Percentiles rank a stretch among this genome's conserved stretches.
These are phyloP conservation scores for Pseudopithomyces maydicus DNA, from an alignment of 2,329 filamentous ascomycete genomes.

Conservation along the genomic window DNA sequence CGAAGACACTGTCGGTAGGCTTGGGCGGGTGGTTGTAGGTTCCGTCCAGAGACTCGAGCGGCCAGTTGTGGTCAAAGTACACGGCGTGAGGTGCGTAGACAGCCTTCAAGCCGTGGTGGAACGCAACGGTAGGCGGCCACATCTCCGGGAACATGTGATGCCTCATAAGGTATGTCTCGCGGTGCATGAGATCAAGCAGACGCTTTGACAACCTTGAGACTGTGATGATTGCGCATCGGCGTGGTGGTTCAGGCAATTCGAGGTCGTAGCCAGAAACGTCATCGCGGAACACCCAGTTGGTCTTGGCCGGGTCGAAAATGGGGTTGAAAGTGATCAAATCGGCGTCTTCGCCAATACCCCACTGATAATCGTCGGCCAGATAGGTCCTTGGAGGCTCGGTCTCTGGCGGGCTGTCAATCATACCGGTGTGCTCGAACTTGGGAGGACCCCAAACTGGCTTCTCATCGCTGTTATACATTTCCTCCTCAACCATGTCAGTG, in stretches of 20 bases:
- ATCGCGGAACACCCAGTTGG: conserved; percentile 73
- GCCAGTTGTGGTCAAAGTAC: conserved; percentile 78
- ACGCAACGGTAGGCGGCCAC: conserved; percentile 73
- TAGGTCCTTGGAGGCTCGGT: conserved; percentile 65
- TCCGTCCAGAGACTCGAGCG: conserved; percentile 51
- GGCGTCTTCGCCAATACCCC: conserved; percentile 77
- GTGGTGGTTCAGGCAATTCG: conserved; percentile 63
- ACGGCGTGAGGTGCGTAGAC: conserved; percentile 80
- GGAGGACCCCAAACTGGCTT: conserved; percentile 69
- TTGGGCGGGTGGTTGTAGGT: conserved; percentile 56
- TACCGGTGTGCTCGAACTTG: conserved; percentile 52
- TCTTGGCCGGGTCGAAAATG: conserved; percentile 76
- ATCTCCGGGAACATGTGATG: conserved; percentile 79
- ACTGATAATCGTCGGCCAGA: conserved; percentile 69
- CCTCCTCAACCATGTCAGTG: conserved; percentile 66
- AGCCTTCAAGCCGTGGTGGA: conserved; percentile 79
- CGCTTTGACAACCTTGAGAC: conserved; percentile 74
- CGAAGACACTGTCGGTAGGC: conserved; percentile 53
- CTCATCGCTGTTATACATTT: conserved; percentile 54
- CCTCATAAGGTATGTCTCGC: conserved; percentile 73
- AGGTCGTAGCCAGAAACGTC: conserved; percentile 71
- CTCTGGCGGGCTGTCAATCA: conserved; percentile 65
- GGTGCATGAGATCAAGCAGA: conserved; percentile 76
- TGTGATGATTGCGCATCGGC: conserved; percentile 78
- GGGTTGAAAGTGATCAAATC: conserved; percentile 76